These are phyloP conservation scores for Eucalyptus sp. DNA, from an alignment of 345 rosid genomes.

Conservation along the genomic window DNA sequence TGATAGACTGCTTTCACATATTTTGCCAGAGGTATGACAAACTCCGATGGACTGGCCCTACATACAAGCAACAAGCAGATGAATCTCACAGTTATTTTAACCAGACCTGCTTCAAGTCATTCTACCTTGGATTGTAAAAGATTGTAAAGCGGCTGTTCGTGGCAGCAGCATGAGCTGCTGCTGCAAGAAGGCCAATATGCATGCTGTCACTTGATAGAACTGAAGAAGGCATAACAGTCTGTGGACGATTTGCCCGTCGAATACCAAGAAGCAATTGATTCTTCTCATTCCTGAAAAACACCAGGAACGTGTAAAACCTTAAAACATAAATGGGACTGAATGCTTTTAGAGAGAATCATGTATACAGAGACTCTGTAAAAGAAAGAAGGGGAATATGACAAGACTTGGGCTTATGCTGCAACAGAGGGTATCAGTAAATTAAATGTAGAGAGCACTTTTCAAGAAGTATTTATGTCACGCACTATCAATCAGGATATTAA, in stretches of 20 bases:
- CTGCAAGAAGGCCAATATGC: constrained; percentile 46
- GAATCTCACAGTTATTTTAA: background rate
- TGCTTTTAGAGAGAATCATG: background rate
- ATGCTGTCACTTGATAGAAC: constrained; percentile 42
- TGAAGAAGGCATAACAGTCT: constrained; percentile 35
- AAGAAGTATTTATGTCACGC: background rate
- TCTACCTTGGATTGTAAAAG: constrained; percentile 34
- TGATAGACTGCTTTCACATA: constrained; percentile 39
- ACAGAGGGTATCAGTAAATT: background rate
- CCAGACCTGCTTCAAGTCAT: background rate
- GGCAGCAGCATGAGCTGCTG: constrained; percentile 43
- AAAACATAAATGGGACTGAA: background rate
- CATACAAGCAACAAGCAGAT: background rate
- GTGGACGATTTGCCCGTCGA: constrained; percentile 31
- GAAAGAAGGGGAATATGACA: background rate
- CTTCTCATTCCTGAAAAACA: constrained; percentile 27
- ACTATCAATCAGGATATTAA: background rate
- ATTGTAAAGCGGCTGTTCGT: constrained; percentile 35
- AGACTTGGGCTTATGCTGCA: background rate
- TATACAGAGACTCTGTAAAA: background rate
- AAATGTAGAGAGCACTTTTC: background rate
- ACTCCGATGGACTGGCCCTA: constrained; percentile 60
- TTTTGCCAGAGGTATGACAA: constrained; percentile 44
- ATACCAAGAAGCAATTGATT: constrained; percentile 36
- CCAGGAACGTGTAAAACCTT: background rate